Evolutionary conservation across 345 rosid genomes (phyloP), one percentile per base, ranked within the genome.

Genomic region (Lumnitzera littorea): DNA sequence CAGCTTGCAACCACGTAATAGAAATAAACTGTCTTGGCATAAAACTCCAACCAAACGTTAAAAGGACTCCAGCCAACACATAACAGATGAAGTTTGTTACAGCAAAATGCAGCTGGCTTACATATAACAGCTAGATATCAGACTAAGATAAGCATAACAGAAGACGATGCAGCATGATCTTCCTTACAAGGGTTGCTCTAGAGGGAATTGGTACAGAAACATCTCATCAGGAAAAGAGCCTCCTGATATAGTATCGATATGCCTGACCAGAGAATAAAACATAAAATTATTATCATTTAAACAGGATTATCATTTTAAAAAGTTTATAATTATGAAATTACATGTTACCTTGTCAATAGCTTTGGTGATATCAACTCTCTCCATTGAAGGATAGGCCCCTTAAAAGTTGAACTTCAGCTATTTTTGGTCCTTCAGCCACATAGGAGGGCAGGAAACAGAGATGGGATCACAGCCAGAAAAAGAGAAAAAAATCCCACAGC

Each of bases 341-440:
- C 43, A 36, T 25, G 53, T 55, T 82, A 79, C 82, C 84, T 74
- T 20, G 48, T 11, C 16, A 51, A 48, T 62, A 55, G 64, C 72
- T 51, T 59, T 59, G 68, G 46, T 50, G 12, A 47, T 5, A 56
- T 69, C 72, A 67, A 68, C 49, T 2, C 74, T 65, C 74, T 78
- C 82, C 69, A 49, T 47, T 52, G 47, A 48, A 36, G 31, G 31
- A 36, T 46, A 16, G 57, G 41, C 10, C 70, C 9, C 53, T 7
- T 46, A 56, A 67, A 59, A 57, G 61, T n/a, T 17, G 15, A 24
- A 58, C 24, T 12, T 14, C 53, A 48, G 48, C 20, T n/a, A 24
- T 9, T 47, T 48, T 51, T 9, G 7, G 1, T 36, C 43, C 43
- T 36, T 36, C 43, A 27, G 46, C 61, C 46, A 11, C n/a, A 71